Conservation (phyloP, 345 rosid genomes). For the Murraya koenigii region DNA sequence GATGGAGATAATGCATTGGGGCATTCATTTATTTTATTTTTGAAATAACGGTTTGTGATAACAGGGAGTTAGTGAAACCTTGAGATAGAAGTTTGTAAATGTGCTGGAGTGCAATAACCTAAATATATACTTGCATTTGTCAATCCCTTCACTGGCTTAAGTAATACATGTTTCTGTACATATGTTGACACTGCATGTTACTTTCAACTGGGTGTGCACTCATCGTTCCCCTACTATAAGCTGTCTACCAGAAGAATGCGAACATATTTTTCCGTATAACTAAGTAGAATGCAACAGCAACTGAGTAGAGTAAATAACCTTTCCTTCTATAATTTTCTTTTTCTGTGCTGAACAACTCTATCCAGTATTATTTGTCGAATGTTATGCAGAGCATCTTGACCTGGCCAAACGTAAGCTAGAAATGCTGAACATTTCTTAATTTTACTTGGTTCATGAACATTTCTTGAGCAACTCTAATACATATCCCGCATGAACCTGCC, state of each 20-base stretch:
- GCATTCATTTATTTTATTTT: no score
- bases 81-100: background rate
- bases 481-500: background rate
- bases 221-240: conserved; percentile 14
- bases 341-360: background rate
- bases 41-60: background rate
- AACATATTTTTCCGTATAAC: conserved; percentile 45
- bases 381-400: conserved; percentile 47
- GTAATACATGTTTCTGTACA: background rate
- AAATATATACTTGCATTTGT: background rate
- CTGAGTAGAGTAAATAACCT: conserved; percentile 43
- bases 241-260: conserved; percentile 50
- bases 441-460: background rate
- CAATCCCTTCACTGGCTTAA: background rate
- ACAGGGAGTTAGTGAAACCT: background rate
- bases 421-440: conserved; percentile 24
- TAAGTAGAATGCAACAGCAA: conserved; percentile 34
- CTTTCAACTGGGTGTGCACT: background rate
- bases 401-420: conserved; percentile 41
- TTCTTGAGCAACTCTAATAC: no score
- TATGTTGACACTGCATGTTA: background rate
- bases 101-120: background rate
- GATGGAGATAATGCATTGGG: no score
- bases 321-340: background rate
- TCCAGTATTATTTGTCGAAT: background rate